A percentile compares a stretch with the other conserved stretches of the same genome.
Conservation (phyloP, 768 basidiomycete genomes). For the Auriculariales sp. region DNA sequence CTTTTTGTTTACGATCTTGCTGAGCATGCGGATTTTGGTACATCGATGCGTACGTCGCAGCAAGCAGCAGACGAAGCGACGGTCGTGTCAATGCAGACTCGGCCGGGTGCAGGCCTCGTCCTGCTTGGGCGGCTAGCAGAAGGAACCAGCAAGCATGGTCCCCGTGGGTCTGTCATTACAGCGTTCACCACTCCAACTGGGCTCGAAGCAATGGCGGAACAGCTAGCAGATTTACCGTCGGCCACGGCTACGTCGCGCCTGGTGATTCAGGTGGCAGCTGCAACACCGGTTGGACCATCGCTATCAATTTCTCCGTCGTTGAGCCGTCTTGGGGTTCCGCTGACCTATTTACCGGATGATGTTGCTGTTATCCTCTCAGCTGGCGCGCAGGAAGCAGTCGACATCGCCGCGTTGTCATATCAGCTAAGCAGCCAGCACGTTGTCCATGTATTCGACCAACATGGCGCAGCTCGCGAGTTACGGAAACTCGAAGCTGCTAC, state of each 20-base stretch:
- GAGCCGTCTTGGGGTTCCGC: slow-evolving; percentile 44
- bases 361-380: slow-evolving; percentile 70
- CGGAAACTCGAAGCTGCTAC: slow-evolving; percentile 36
- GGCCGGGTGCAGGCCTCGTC: slow-evolving; percentile 70
- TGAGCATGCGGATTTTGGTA: slow-evolving; percentile 70
- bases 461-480: slow-evolving; percentile 62
- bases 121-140: slow-evolving; percentile 60
- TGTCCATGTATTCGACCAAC: slow-evolving; percentile 84
- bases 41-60: slow-evolving; percentile 27
- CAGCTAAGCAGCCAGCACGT: slow-evolving; percentile 50
- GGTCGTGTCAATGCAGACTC: slow-evolving; percentile 61
- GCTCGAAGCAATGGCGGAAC: slow-evolving; percentile 67
- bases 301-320: slow-evolving; percentile 69
- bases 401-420: slow-evolving; percentile 68
- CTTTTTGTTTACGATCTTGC: slow-evolving; percentile 77
- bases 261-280: slow-evolving; percentile 71
- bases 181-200: slow-evolving; percentile 78
- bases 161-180: slow-evolving; percentile 45
- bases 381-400: slow-evolving; percentile 67
- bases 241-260: slow-evolving; percentile 51
- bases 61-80: slow-evolving; percentile 22
- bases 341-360: slow-evolving; percentile 46
- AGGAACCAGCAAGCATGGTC: slow-evolving; percentile 56
- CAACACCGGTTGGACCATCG: slow-evolving; percentile 46
- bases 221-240: slow-evolving; percentile 56